Evolutionary conservation across 371 early-diverging fungal species (phyloP), one percentile per base, ranked within the genome.

Genomic region (Mortierella sp.): DNA sequence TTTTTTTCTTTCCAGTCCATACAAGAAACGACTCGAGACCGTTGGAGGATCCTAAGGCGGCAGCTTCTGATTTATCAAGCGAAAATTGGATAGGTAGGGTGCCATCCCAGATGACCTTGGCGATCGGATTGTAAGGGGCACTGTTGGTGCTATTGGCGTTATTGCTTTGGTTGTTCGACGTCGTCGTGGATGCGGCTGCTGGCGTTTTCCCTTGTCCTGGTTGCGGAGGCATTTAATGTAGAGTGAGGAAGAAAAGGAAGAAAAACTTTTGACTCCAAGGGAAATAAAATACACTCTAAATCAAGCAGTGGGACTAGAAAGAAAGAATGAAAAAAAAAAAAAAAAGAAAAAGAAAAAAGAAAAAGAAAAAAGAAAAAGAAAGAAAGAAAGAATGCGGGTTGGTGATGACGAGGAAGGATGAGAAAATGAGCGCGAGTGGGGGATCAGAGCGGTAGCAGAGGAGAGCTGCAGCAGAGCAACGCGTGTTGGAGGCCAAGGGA

Each of bases 1-100:
- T 9, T 6, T 23, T 12, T n/a, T 37, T 3, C n/a, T 48, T 18
- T 58, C 56, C 12, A 18, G 16, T 43, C 61, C 81, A 61, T 86
- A 87, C 89, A 74, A 83, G 86, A 60, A 87, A 82, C 30, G 88
- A 84, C 59, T 88, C 87, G 57, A 81, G 71, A 52, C 58, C 60
- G 43, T 74, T 75, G 60, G 68, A n/a, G n/a, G n/a, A 74, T 59
- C 75, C 75, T 70, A 75, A 70, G 11, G 77, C 70, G 15, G 73
- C 67, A 11, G 81, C 68, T 70, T 86, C 87, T 11, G 67, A 62
- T 37, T 81, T 61, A 64, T 86, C 83, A 21, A 86, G 74, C 16
- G 80, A 60, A 53, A 89, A 81, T 44, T 88, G 84, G 23, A 89
- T 79, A 26, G 89, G 87, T 57, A 89, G 79, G 63, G 86, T 85